Conservation (phyloP, 129 eudicot species). For the sunflower (Helianthus annuus) region DNA sequence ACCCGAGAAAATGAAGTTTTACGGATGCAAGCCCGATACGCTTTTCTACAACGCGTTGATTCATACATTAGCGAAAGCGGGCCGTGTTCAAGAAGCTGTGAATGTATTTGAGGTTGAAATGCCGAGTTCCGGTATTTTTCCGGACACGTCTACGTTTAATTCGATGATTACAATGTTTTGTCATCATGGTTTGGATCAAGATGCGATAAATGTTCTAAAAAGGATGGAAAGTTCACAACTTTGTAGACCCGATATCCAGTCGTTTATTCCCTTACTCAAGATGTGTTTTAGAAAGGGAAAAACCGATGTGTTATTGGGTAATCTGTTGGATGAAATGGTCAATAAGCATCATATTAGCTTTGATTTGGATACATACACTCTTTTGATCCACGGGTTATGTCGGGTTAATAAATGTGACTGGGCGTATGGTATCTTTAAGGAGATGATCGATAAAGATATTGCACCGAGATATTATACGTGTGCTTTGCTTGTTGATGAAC, state of each 20-base stretch:
- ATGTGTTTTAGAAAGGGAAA: too few relatives aligned
- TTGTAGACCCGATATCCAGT: constrained; percentile 75
- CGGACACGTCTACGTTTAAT: too few relatives aligned
- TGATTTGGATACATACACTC: constrained; percentile 66
- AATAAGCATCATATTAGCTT: constrained; percentile 68
- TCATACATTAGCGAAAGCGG: too few relatives aligned
- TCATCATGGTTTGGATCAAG: constrained; percentile 48
- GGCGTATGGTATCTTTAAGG: constrained; percentile 63
- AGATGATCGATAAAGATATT: constrained; percentile 53
- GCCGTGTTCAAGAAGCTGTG: too few relatives aligned
- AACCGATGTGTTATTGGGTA: constrained; percentile 18
- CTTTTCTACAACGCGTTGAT: too few relatives aligned
- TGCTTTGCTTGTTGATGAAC: constrained; percentile 60
- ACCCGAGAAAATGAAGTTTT: too few relatives aligned
- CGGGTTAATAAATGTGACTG: constrained; percentile 52
- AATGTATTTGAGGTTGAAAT: too few relatives aligned
- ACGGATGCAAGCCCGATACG: too few relatives aligned
- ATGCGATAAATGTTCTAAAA: constrained; percentile 49
- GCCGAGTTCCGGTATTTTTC: too few relatives aligned
- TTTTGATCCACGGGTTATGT: constrained; percentile 82
- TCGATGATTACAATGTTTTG: too few relatives aligned
- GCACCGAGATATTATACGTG: constrained; percentile 70
- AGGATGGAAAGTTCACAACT: constrained; percentile 39
- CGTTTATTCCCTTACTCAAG: constrained; percentile 59
- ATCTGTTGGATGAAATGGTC: constrained; percentile 62